A percentile compares a stretch with the other conserved stretches of the same genome.
Evolutionary conservation across 1,139 yeast species (phyloP).

Genomic region (Meyerozyma smithsonii): DNA sequence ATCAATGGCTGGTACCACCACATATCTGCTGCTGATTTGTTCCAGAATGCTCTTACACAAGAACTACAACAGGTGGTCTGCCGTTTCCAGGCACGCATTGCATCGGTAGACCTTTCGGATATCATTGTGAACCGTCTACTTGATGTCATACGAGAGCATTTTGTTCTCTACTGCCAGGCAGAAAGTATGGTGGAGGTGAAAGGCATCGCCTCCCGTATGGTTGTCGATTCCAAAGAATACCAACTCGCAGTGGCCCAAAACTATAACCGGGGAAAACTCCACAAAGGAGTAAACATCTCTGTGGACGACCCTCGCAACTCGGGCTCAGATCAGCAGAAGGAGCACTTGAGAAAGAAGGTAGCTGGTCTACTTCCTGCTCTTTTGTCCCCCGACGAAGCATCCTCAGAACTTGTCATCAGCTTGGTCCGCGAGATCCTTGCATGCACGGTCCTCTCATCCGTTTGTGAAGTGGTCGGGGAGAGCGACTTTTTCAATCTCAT

Average conservation of each 20-base stretch:
- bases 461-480: conserved; percentile 56
- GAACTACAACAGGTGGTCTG: conserved; percentile 43
- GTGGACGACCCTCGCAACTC: conserved; percentile 35
- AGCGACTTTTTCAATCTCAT: conserved; percentile 74
- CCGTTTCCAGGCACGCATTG: conserved; percentile 38
- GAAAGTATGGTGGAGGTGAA: conserved; percentile 35
- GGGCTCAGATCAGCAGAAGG: conserved; percentile 35
- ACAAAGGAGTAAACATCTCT: conserved; percentile 51
- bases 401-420: conserved; percentile 44
- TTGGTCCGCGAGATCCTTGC: conserved; percentile 64
- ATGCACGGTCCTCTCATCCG: conserved; percentile 41
- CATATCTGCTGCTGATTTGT: conserved; percentile 44
- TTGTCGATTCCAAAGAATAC: conserved; percentile 39
- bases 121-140: conserved; percentile 53
- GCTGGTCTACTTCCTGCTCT: conserved; percentile 46
- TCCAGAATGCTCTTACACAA: conserved; percentile 49
- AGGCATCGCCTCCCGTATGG: conserved; percentile 10
- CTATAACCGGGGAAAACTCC: conserved; percentile 55
- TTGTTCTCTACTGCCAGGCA: conserved; percentile 50
- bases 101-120: conserved; percentile 48
- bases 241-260: conserved; percentile 57
- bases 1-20: conserved; percentile 59
- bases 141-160: conserved; percentile 68
- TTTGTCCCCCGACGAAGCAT: conserved; percentile 45
- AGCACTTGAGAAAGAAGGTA: conserved; percentile 44